Conservation (phyloP, 169 alveolate species). For the Theileria annulata region DNA sequence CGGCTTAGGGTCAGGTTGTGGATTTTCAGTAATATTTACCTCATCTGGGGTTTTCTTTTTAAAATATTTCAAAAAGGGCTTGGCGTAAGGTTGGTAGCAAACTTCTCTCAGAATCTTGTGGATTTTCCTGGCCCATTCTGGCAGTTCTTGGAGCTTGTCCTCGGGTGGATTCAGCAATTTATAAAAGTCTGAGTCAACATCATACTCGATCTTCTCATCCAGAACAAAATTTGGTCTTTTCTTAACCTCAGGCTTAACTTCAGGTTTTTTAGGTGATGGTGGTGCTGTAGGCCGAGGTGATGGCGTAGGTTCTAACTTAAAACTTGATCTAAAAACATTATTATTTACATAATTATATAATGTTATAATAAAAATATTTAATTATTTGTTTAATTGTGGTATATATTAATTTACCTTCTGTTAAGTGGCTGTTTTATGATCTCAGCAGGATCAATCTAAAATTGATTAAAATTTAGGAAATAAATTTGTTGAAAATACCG, state of each 20-base stretch:
- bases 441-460: constrained; percentile 14
- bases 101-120: constrained; percentile 34
- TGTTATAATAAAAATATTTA: not conserved
- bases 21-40: not conserved
- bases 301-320: not conserved
- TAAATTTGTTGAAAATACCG: constrained; percentile 1
- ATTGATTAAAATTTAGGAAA: not conserved
- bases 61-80: constrained; percentile 17
- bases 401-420: constrained; percentile 13
- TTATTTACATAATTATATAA: not conserved
- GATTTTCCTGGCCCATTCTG: constrained; percentile 46
- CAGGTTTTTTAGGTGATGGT: constrained; percentile 1
- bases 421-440: constrained; percentile 2
- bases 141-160: constrained; percentile 18
- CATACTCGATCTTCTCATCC: constrained; percentile 54
- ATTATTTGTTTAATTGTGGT: not conserved
- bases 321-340: constrained; percentile 2
- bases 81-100: constrained; percentile 35
- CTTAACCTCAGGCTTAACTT: constrained; percentile 16
- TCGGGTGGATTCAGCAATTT: constrained; percentile 36
- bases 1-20: not conserved
- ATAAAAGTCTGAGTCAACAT: constrained; percentile 21
- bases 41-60: not conserved
- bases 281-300: not conserved
- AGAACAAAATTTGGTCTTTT: not conserved